Percentiles rank a stretch among this genome's conserved stretches.
phyloP scores from a whole-genome alignment of 2,329 filamentous ascomycete species.

The Epichloe aotearoae region DNA sequence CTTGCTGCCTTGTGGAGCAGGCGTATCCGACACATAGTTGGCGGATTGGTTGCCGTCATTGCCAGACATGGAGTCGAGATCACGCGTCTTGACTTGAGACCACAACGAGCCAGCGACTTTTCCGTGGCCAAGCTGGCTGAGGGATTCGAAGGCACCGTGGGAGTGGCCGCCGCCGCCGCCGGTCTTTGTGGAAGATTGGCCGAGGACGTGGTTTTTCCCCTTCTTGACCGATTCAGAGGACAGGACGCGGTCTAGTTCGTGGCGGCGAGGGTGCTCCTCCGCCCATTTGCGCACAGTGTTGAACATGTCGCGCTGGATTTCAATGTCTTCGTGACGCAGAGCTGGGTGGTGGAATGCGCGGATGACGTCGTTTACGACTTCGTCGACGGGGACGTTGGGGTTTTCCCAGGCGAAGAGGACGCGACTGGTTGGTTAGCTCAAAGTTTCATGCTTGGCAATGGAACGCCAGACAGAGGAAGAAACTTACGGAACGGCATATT shows the following conservation, averaged over 20 bases:
- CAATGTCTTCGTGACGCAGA: conserved; percentile 57
- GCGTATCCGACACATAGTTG: conserved; percentile 26
- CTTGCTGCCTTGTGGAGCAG: conserved; percentile 21
- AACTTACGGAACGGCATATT: conserved; percentile 70
- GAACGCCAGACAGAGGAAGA: background rate
- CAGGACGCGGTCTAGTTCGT: conserved; percentile 60
- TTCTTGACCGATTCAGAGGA: conserved; percentile 70
- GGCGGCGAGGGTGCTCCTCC: conserved; percentile 51
- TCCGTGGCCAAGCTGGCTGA: conserved; percentile 37
- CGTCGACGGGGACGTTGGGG: conserved; percentile 64
- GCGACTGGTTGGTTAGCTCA: conserved; percentile 26
- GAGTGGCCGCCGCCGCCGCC: conserved; percentile 20
- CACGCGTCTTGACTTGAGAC: conserved; percentile 46
- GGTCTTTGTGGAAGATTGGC: conserved; percentile 18
- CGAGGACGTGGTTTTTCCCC: conserved; percentile 64
- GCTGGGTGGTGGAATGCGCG: conserved; percentile 86
- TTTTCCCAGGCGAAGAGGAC: conserved; percentile 92
- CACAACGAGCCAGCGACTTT: conserved; percentile 47
- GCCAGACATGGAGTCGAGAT: conserved; percentile 41
- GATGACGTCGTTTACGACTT: conserved; percentile 70
- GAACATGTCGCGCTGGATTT: conserved; percentile 85
- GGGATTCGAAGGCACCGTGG: conserved; percentile 30
- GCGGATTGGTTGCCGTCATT: conserved; percentile 26
- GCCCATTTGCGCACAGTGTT: conserved; percentile 73
- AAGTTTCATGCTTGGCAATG: background rate